Evolutionary conservation across 2,329 filamentous ascomycete species (phyloP), one percentile per base, ranked within the genome.

Genomic region (Westerdykella ornata): DNA sequence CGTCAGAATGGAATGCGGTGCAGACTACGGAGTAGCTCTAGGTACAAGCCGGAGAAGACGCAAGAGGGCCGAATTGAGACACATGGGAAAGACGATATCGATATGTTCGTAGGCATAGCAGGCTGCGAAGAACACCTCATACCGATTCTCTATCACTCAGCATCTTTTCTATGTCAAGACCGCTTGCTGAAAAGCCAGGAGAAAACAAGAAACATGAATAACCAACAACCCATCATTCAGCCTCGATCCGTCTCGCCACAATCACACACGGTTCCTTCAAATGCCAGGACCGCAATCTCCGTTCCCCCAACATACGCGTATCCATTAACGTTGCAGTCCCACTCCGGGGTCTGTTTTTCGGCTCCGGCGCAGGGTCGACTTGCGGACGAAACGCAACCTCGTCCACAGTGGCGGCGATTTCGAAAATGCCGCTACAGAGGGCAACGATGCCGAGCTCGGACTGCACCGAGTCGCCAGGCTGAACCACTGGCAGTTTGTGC

Each of bases 341-440:
- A 32, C 56, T 59, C 16, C 57, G 51, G 17, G 30, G 15, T 26
- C 52, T 52, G 11, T 38, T 52, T 7, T 49, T 42, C 5, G 51
- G 32, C 8, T 48, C 49, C 7, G 43, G 39, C 5, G 51, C 62
- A 36, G 69, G 52, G 12, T 26, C 22, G 12, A 11, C 8, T 26
- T 26, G 8, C 22, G 22, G 22, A 8, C 8, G 22, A 6, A 85
- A 58, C 45, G 75, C 74, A 3, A 85, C 79, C 70, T 96, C 89
- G 66, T 96, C 89, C 0, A 95, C 80, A 11, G 78, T 83, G 4
- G 82, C 88, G 17, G 78, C 79, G 16, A 95, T 73, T 64, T 94
- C 88, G 61, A 90, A 95, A 49, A 86, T 80, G 13, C 89, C 89
- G 34, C 81, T 76, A 51, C 84, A 88, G 26, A 95, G 75, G 22